phyloP scores from a whole-genome alignment of 148 eudicot genomes.

The Bassia scoparia region DNA sequence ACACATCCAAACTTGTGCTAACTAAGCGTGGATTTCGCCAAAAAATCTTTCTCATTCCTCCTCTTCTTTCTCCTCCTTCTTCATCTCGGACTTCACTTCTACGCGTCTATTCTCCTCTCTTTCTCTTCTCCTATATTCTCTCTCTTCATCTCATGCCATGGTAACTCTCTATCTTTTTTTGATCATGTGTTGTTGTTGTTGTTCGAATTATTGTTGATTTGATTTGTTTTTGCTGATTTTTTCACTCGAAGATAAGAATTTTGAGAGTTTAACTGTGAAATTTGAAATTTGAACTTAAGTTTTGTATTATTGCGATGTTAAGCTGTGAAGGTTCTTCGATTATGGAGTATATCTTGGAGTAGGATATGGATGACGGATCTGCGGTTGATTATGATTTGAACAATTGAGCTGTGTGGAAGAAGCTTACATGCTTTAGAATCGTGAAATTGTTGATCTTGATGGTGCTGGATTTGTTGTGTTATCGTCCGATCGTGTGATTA shows the following conservation, averaged over 20 bases:
- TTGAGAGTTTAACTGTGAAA: too few relatives aligned
- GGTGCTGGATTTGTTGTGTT: not conserved
- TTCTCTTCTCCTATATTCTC: not conserved
- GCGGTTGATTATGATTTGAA: not conserved
- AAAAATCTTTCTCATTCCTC: not conserved
- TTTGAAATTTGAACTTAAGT: too few relatives aligned
- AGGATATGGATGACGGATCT: too few relatives aligned
- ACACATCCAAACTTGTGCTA: not conserved
- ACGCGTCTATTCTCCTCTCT: not conserved
- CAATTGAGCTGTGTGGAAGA: not conserved
- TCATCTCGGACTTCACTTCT: constrained; percentile 17
- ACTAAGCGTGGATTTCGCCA: not conserved
- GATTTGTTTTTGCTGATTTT: not conserved
- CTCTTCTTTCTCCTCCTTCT: too few relatives aligned
- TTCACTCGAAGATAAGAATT: too few relatives aligned
- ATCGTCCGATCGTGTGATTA: not conserved
- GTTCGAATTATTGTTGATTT: not conserved
- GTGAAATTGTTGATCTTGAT: not conserved
- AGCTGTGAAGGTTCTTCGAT: too few relatives aligned
- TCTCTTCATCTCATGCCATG: constrained; percentile 6
- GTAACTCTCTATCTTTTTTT: constrained; percentile 3
- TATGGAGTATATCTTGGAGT: too few relatives aligned
- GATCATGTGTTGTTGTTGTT: not conserved
- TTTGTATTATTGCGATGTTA: too few relatives aligned
- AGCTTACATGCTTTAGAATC: not conserved